These are phyloP conservation scores for Aegilops longissima DNA, from an alignment of 176 grass and related monocot genomes.

Conservation along the genomic window DNA sequence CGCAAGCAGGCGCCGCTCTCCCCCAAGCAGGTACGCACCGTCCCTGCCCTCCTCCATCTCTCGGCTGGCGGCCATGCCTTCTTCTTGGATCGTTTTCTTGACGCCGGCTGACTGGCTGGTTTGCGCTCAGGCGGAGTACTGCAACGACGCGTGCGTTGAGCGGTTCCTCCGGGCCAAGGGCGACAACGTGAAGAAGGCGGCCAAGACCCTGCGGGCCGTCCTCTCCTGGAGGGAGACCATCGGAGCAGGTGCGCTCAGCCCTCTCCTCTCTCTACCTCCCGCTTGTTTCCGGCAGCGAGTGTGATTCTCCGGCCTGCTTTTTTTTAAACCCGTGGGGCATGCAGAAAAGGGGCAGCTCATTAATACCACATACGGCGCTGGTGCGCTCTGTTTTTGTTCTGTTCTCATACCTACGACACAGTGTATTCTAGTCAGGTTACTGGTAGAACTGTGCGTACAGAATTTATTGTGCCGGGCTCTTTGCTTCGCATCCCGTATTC, in stretches of 20 bases:
- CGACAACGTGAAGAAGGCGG: conserved; percentile 88
- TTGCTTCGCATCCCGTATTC: neutral
- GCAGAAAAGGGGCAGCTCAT: conserved; percentile 17
- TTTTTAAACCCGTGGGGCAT: conserved; percentile 26
- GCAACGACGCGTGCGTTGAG: conserved; percentile 84
- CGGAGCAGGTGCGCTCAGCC: conserved; percentile 51
- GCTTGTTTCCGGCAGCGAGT: neutral
- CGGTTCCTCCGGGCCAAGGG: conserved; percentile 73
- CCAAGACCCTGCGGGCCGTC: conserved; percentile 78
- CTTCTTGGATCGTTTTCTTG: neutral
- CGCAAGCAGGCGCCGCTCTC: conserved; percentile 85
- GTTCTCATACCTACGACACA: conserved; percentile 37
- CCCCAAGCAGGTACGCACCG: conserved; percentile 57
- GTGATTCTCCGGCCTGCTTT: conserved; percentile 5
- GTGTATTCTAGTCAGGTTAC: conserved; percentile 37
- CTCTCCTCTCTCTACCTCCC: neutral
- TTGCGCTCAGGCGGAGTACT: conserved; percentile 68
- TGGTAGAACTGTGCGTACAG: neutral
- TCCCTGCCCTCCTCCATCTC: neutral
- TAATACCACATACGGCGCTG: neutral
- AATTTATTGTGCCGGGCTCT: conserved; percentile 31
- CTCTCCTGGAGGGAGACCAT: conserved; percentile 90
- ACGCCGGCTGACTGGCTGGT: neutral
- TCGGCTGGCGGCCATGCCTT: neutral
- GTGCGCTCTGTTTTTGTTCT: conserved; percentile 17